Evolutionary conservation across 2,329 filamentous ascomycete species (phyloP).

Genomic region (Penicillium glabrum): DNA sequence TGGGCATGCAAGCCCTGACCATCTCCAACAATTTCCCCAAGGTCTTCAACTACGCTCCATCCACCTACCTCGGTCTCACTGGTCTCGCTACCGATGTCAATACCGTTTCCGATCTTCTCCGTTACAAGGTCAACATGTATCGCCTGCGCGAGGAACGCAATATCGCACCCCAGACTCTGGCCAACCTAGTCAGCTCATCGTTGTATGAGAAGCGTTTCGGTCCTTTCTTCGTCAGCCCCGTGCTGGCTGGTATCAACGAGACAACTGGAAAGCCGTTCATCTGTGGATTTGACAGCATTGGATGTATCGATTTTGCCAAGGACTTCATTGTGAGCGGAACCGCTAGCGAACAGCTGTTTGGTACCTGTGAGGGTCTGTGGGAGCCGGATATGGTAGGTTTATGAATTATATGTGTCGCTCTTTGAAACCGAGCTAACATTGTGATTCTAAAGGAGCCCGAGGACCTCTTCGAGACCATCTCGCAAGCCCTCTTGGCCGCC

Average conservation of each 20-base stretch:
- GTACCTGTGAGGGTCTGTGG: slow-evolving; percentile 97
- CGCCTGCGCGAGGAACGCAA: slow-evolving; percentile 95
- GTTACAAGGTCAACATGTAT: slow-evolving; percentile 99
- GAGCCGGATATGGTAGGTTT: slow-evolving; percentile 86
- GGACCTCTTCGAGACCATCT: slow-evolving; percentile 97
- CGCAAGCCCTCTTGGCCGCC: slow-evolving; percentile 90
- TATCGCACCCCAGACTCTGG: slow-evolving; percentile 92
- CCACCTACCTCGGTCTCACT: slow-evolving; percentile 92
- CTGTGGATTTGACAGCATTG: slow-evolving; percentile 98
- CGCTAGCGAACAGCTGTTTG: slow-evolving; percentile 95
- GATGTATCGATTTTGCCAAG: slow-evolving; percentile 99
- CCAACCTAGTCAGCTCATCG: slow-evolving; percentile 87
- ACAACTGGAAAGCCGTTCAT: slow-evolving; percentile 96
- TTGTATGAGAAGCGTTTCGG: slow-evolving; percentile 96
- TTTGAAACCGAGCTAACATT: slow-evolving; percentile 18
- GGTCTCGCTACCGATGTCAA: slow-evolving; percentile 94
- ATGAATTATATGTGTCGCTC: not conserved
- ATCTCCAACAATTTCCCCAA: slow-evolving; percentile 99
- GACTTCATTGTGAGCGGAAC: slow-evolving; percentile 98
- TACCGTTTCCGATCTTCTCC: slow-evolving; percentile 94
- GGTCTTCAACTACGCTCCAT: slow-evolving; percentile 90
- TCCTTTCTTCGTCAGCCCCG: slow-evolving; percentile 92
- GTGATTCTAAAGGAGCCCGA: slow-evolving; percentile 67
- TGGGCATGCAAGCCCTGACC: slow-evolving; percentile 93
- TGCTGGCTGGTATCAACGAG: slow-evolving; percentile 91